Conservation (phyloP, 208 protist genomes). For the Trichomonas tenax region DNA sequence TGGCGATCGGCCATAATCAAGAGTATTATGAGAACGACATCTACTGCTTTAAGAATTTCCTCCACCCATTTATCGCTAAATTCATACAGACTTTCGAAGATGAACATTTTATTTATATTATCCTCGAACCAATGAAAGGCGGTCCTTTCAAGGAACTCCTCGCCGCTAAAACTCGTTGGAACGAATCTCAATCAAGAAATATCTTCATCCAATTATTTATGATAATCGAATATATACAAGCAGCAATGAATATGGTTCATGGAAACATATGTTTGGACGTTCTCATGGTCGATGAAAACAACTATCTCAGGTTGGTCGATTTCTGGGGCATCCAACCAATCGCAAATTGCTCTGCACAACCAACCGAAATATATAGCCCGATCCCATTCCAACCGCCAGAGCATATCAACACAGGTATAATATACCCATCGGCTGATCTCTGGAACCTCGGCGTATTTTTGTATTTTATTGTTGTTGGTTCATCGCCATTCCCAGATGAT, state of each 20-base stretch:
- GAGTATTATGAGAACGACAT: neutral
- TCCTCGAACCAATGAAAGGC: neutral
- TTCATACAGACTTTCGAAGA: neutral
- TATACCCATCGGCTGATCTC: neutral
- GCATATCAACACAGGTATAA: neutral
- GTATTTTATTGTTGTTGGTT: neutral
- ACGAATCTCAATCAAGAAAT: neutral
- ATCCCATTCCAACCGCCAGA: neutral
- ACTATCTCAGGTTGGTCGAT: neutral
- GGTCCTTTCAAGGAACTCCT: neutral
- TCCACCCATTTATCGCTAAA: neutral
- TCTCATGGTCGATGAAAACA: neutral
- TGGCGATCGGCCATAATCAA: neutral
- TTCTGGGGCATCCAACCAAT: neutral
- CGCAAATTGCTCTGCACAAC: neutral
- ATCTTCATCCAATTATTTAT: neutral
- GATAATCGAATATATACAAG: neutral
- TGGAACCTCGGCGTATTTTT: neutral
- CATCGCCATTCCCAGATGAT: neutral
- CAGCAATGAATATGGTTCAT: neutral
- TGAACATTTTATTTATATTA: neutral
- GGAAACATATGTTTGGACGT: neutral
- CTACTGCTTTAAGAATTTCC: neutral
- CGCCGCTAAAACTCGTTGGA: neutral
- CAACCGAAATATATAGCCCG: neutral